These are phyloP conservation scores for Macroventuria anomochaeta DNA, from an alignment of 2,329 filamentous ascomycete species.

Conservation along the genomic window DNA sequence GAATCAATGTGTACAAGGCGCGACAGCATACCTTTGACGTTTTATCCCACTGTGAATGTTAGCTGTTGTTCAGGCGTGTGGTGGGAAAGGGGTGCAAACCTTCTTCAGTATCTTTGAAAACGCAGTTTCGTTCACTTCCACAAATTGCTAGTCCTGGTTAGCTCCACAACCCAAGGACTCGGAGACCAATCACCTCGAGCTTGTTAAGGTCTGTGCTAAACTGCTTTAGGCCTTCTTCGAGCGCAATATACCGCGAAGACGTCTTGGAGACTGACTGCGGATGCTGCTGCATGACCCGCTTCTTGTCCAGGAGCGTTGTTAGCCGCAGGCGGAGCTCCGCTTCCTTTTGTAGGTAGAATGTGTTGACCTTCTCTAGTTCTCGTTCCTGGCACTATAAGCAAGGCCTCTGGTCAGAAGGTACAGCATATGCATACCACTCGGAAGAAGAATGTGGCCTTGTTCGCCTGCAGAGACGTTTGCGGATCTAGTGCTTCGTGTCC, in stretches of 20 bases:
- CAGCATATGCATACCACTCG: conserved; percentile 71
- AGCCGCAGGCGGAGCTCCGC: conserved; percentile 87
- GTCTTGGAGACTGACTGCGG: conserved; percentile 78
- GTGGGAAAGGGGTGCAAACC: conserved; percentile 51
- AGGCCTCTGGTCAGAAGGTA: not conserved
- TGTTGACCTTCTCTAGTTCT: conserved; percentile 98
- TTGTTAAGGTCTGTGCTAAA: conserved; percentile 98
- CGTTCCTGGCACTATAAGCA: conserved; percentile 71
- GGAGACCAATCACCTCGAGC: conserved; percentile 65
- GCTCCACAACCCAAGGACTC: conserved; percentile 19
- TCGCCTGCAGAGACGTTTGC: conserved; percentile 90
- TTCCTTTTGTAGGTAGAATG: conserved; percentile 96
- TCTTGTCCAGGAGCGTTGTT: conserved; percentile 92
- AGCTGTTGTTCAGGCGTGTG: conserved; percentile 31
- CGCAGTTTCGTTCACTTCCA: conserved; percentile 96
- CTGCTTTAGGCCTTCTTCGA: conserved; percentile 96
- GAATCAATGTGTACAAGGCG: conserved; percentile 22
- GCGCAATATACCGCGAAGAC: conserved; percentile 90
- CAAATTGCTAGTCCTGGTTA: conserved; percentile 74
- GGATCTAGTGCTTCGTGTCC: conserved; percentile 66
- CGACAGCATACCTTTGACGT: conserved; percentile 76
- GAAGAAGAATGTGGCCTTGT: conserved; percentile 99
- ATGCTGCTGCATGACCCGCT: conserved; percentile 84
- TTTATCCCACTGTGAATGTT: conserved; percentile 82
- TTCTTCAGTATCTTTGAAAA: conserved; percentile 99